These are phyloP conservation scores for Hanseniaspora clermontiae DNA, from an alignment of 805 yeast genomes.

Conservation along the genomic window DNA sequence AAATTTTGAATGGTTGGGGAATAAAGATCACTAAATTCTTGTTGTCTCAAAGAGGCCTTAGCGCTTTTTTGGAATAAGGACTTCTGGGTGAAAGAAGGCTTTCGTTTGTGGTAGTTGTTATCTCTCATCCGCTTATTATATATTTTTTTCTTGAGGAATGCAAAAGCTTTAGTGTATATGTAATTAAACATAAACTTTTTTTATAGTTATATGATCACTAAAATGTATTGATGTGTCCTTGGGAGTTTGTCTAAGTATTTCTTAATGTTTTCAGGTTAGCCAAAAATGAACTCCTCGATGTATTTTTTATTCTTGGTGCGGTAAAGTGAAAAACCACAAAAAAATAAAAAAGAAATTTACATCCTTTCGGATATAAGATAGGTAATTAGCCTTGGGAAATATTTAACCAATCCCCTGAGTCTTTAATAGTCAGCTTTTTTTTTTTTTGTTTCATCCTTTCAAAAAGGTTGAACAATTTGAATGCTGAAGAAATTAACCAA, in stretches of 20 bases:
- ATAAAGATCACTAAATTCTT: slow-evolving; percentile 6
- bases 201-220: no score
- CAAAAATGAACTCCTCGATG: no score
- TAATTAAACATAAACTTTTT: neutral
- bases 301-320: no score
- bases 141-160: neutral
- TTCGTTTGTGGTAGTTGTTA: neutral
- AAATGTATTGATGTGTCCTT: no score
- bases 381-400: no score
- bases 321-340: neutral
- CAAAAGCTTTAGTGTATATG: neutral
- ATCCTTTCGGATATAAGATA: neutral
- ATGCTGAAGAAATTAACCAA: no score
- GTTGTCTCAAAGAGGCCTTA: slow-evolving; percentile 9
- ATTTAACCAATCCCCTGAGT: no score
- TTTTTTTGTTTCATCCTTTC: no score
- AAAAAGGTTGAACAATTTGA: no score
- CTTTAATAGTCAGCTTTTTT: no score
- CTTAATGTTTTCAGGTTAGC: no score
- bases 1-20: slow-evolving; percentile 11
- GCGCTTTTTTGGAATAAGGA: neutral
- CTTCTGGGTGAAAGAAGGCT: neutral
- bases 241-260: no score
- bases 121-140: neutral
- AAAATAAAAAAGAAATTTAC: neutral